Base-by-base conservation (phyloP, 2,329 filamentous ascomycete species). In the Botrytis fabae region DNA sequence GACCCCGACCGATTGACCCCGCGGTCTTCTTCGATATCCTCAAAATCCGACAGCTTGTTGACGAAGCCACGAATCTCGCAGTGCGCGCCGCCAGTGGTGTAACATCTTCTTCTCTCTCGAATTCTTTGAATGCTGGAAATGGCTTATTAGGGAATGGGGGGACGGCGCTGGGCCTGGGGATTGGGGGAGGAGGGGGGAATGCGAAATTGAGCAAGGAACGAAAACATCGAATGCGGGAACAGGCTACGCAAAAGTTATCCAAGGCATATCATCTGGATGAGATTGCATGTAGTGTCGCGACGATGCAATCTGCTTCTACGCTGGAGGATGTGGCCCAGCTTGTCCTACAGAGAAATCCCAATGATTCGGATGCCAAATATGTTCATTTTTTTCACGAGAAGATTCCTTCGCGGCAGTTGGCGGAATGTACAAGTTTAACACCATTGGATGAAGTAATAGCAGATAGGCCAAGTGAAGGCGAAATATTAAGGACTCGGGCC, bases 341-440 rank as follows among this genome's bases (percentile, higher is more conserved):
- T 75, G 93, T 97, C 46, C 83, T 96, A 75, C 89, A 92, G 80
- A 86, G 92, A 74, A 90, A 88, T 74, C 85, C 89, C n/a, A 81
- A 86, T 69, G 90, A 94, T 79, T 82, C 85, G 61, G 92, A 96
- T 79, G 93, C 93, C 42, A 92, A 91, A 81, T 96, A 96, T 80
- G 93, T 96, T n/a, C 92, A 96, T 80, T 96, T 95, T 83, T 97
- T 97, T 81, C 93, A 95, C 82, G 93, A 97, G 82, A 96, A 95
- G 86, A 95, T 96, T 40, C 92, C 93, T 1, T 92, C 90, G 59
- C 85, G 91, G 60, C 90, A 92, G 80, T 84, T 96, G 80, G 91
- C 90, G 51, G 89, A 93, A 78, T 90, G 87, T 77, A 95, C 92
- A 14, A 91, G 88, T 75, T 82, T 95, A 73, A 83, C 88, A 70